Evolutionary conservation across 2,329 filamentous ascomycete genomes (phyloP).

Genomic region (Lomentospora prolificans): DNA sequence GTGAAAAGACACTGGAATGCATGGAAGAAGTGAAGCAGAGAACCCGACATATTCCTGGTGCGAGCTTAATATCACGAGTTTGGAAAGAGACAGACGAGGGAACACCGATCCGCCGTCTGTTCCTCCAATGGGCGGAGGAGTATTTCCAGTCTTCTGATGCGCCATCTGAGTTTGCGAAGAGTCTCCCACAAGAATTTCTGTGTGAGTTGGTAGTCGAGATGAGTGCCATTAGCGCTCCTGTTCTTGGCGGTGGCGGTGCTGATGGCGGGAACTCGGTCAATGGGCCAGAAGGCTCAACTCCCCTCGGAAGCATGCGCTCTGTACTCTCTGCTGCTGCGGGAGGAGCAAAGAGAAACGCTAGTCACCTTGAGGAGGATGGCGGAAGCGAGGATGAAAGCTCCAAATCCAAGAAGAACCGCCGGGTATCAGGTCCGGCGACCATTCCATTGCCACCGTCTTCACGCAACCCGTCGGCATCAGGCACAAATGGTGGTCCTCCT

Average conservation of each 20-base stretch:
- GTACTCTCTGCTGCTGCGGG: constrained; percentile 13
- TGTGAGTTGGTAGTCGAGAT: constrained; percentile 54
- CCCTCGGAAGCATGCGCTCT: background rate
- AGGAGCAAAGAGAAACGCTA: constrained; percentile 33
- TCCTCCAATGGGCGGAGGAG: constrained; percentile 53
- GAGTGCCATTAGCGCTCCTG: constrained; percentile 38
- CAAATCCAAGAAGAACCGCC: constrained; percentile 3
- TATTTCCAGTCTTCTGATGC: constrained; percentile 50
- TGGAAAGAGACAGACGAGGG: constrained; percentile 54
- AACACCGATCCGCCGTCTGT: constrained; percentile 46
- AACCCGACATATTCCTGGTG: constrained; percentile 46
- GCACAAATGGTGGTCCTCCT: background rate
- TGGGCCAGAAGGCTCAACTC: background rate
- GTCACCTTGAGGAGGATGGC: constrained; percentile 33
- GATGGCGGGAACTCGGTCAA: background rate
- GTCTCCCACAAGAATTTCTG: constrained; percentile 51
- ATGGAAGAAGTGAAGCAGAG: constrained; percentile 46
- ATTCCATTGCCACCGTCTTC: background rate
- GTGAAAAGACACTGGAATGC: constrained; percentile 43
- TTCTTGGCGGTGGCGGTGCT: background rate
- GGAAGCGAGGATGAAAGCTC: constrained; percentile 26
- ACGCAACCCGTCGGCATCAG: background rate
- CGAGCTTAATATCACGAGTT: constrained; percentile 48
- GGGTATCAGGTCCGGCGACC: background rate
- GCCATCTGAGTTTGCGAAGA: constrained; percentile 48